These are phyloP conservation scores for Arthrobotrys conoides DNA, from an alignment of 2,329 filamentous ascomycete species.

Conservation along the genomic window DNA sequence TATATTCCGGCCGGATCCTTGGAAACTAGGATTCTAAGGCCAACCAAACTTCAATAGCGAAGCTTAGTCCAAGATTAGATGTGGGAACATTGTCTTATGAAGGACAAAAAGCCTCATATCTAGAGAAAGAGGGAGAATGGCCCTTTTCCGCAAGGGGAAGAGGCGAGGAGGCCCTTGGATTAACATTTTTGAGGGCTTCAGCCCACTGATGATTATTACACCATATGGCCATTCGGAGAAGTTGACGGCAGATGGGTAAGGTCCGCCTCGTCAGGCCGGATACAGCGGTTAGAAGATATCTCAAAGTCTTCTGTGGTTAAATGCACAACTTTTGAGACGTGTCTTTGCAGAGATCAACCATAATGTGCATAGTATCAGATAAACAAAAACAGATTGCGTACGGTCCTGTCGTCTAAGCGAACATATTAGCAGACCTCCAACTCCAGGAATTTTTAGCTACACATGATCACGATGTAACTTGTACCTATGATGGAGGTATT, in stretches of 20 bases:
- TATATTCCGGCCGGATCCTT: background rate
- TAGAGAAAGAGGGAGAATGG: background rate
- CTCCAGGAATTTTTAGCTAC: background rate
- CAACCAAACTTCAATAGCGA: background rate
- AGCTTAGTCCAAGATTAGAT: background rate
- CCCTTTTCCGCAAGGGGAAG: background rate
- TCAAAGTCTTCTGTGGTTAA: background rate
- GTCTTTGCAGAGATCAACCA: constrained; percentile 60
- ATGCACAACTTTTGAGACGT: constrained; percentile 34
- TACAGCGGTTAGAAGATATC: constrained; percentile 19
- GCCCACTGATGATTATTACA: too few species aligned
- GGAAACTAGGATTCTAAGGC: background rate
- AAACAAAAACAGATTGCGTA: background rate
- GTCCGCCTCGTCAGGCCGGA: background rate
- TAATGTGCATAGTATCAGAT: constrained; percentile 30
- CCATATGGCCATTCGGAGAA: background rate
- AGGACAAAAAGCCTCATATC: background rate
- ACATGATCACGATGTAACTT: constrained; percentile 10
- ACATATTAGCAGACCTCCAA: constrained; percentile 4
- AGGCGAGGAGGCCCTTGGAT: background rate
- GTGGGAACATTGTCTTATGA: background rate
- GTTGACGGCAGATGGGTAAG: background rate
- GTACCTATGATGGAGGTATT: background rate
- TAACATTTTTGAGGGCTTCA: background rate
- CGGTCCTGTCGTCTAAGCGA: constrained; percentile 15